A percentile compares a stretch with the other conserved stretches of the same genome.
phyloP scores from a whole-genome alignment of 495 filamentous ascomycete genomes.

The Penicillium silybi region DNA sequence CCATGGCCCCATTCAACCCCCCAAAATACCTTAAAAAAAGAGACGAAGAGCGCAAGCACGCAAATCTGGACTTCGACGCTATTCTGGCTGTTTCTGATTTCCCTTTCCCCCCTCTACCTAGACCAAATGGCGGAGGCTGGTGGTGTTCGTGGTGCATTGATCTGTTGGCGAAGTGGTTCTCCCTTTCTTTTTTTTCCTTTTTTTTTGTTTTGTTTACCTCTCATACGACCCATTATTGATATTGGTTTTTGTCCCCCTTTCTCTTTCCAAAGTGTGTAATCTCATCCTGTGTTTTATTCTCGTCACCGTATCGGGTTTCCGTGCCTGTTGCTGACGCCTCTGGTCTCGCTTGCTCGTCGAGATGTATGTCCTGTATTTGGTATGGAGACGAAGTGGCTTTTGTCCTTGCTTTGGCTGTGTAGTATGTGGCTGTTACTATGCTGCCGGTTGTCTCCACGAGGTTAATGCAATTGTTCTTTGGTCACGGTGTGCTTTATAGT shows the following conservation, averaged over 20 bases:
- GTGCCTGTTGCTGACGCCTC: background rate
- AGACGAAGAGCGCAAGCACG: conserved; percentile 33
- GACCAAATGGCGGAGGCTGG: conserved; percentile 39
- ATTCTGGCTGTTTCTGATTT: conserved; percentile 29
- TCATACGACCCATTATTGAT: conserved; percentile 18
- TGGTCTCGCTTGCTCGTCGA: background rate
- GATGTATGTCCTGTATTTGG: background rate
- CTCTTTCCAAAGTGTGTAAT: conserved; percentile 21
- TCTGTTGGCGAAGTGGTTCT: conserved; percentile 30
- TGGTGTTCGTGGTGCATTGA: conserved; percentile 47
- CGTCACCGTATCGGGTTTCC: background rate
- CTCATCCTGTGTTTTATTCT: conserved; percentile 9
- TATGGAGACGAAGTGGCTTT: conserved; percentile 2
- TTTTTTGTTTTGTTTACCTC: conserved; percentile 1
- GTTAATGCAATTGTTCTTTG: background rate
- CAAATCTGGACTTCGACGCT: conserved; percentile 33
- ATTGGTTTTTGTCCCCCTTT: conserved; percentile 10
- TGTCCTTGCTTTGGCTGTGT: background rate
- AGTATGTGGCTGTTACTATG: background rate
- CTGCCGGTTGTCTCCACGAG: background rate
- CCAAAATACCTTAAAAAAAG: conserved; percentile 22
- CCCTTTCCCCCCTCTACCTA: conserved; percentile 36
- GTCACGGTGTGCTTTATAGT: background rate
- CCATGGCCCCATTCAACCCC: conserved; percentile 4
- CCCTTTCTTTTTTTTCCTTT: conserved; percentile 10